phyloP scores from a whole-genome alignment of 768 basidiomycete species.

The Boletus pseudo-olivaceus region DNA sequence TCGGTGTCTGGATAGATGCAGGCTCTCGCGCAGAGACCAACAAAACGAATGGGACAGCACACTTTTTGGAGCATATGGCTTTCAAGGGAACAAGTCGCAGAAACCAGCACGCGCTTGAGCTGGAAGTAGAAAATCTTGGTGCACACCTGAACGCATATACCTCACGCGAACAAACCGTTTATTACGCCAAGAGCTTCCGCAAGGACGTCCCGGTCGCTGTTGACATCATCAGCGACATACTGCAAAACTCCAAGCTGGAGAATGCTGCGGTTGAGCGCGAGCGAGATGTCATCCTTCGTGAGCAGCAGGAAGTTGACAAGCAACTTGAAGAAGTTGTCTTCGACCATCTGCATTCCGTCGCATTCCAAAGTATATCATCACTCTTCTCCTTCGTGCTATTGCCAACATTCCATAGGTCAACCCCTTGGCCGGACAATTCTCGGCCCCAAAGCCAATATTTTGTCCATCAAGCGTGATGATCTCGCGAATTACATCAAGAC shows the following conservation, averaged over 20 bases:
- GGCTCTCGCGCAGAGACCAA: constrained; percentile 96
- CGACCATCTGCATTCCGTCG: constrained; percentile 94
- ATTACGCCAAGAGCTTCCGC: constrained; percentile 98
- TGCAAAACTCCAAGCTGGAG: constrained; percentile 96
- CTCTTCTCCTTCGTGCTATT: constrained; percentile 4
- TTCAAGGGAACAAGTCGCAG: constrained; percentile 94
- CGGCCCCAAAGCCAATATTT: constrained; percentile 92
- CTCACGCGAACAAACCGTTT: constrained; percentile 97
- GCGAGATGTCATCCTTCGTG: constrained; percentile 92
- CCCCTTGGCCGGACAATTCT: constrained; percentile 96
- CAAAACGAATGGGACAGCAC: constrained; percentile 92
- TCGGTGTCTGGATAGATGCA: constrained; percentile 98
- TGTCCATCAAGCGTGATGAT: constrained; percentile 91
- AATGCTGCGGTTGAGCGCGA: constrained; percentile 85
- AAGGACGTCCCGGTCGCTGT: constrained; percentile 89
- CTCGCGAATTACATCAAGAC: constrained; percentile 89
- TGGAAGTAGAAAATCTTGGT: constrained; percentile 97
- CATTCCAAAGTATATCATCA: constrained; percentile 75
- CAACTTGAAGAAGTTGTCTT: constrained; percentile 98
- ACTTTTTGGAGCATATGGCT: constrained; percentile 98
- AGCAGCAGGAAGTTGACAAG: constrained; percentile 99
- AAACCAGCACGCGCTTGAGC: constrained; percentile 84
- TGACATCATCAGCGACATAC: constrained; percentile 97
- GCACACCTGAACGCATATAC: constrained; percentile 98
- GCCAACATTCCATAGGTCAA: constrained; percentile 56